Percentiles rank a stretch among this genome's conserved stretches.
Conservation (phyloP, 805 yeast genomes). For the Candida insectalens region DNA sequence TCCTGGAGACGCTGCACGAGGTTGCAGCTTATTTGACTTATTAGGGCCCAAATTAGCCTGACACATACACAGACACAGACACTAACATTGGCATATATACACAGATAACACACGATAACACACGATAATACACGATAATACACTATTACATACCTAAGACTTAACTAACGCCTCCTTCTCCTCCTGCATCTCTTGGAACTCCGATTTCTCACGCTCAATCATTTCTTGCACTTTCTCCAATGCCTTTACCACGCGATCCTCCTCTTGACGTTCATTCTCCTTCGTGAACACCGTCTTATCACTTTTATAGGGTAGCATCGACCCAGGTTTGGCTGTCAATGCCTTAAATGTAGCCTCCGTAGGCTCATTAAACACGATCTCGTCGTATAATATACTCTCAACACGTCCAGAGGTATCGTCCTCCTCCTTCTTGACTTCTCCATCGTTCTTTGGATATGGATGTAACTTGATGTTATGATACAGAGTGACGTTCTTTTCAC, state of each 20-base stretch:
- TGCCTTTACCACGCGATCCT: conserved; percentile 39
- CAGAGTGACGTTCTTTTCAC: conserved; percentile 76
- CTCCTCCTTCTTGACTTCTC: conserved; percentile 20
- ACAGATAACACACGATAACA: not conserved
- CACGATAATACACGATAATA: not conserved
- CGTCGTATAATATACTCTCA: conserved; percentile 68
- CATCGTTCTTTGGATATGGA: conserved; percentile 48
- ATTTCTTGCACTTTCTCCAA: conserved; percentile 19
- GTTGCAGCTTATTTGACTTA: too few relatives aligned
- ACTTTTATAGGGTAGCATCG: conserved; percentile 32
- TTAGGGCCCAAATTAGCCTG: not conserved
- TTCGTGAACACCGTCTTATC: conserved; percentile 21
- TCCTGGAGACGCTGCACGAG: too few relatives aligned
- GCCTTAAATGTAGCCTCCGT: conserved; percentile 80
- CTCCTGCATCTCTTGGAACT: conserved; percentile 20
- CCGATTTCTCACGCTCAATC: conserved; percentile 14
- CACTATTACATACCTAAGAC: conserved; percentile 3
- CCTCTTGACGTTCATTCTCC: conserved; percentile 56
- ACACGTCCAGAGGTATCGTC: conserved; percentile 29
- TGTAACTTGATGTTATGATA: conserved; percentile 89
- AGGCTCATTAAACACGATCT: conserved; percentile 90
- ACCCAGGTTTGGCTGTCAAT: conserved; percentile 58
- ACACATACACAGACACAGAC: not conserved
- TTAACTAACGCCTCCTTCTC: conserved; percentile 20
- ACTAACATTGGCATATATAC: not conserved